Percentiles rank a stretch among this genome's conserved stretches.
These are phyloP conservation scores for Ogataea philodendri DNA, from an alignment of 805 yeast genomes.

Conservation along the genomic window DNA sequence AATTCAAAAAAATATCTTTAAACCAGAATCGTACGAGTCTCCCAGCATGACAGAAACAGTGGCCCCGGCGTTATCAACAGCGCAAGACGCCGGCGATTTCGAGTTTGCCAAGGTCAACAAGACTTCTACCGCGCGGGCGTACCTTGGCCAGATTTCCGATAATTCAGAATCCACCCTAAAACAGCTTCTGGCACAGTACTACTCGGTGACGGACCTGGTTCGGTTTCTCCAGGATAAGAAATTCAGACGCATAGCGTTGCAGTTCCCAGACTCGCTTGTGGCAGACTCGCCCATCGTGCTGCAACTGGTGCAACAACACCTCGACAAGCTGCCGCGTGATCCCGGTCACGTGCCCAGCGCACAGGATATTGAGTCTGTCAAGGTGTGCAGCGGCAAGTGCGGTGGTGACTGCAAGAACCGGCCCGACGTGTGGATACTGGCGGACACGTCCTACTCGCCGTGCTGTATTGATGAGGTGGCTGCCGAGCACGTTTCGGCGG, in stretches of 20 bases:
- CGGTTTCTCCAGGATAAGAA: conserved; percentile 29
- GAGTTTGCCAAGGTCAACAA: conserved; percentile 42
- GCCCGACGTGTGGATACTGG: conserved; percentile 70
- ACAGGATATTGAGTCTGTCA: conserved; percentile 26
- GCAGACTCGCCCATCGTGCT: conserved; percentile 75
- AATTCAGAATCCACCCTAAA: conserved; percentile 29
- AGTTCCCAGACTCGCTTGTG: conserved; percentile 82
- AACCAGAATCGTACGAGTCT: conserved; percentile 1
- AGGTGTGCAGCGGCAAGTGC: conserved; percentile 29
- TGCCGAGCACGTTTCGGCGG: conserved; percentile 86
- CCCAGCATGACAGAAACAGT: conserved; percentile 27
- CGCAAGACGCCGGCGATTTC: conserved; percentile 61
- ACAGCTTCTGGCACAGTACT: conserved; percentile 46
- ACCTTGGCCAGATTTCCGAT: conserved; percentile 30
- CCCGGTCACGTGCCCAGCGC: conserved; percentile 3
- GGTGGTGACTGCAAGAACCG: conserved; percentile 29
- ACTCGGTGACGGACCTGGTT: conserved; percentile 41
- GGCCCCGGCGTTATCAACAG: conserved; percentile 75
- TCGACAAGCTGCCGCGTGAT: conserved; percentile 20
- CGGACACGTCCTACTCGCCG: conserved; percentile 93
- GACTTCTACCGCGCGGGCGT: conserved; percentile 14
- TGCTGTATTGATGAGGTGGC: conserved; percentile 98
- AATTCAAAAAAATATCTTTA: neutral
- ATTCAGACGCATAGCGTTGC: conserved; percentile 66
- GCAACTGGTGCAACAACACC: conserved; percentile 46